Percentiles rank a stretch among this genome's conserved stretches.
These are phyloP conservation scores for Coccomyxa sp. DNA, from an alignment of 139 green algal species.

Conservation along the genomic window DNA sequence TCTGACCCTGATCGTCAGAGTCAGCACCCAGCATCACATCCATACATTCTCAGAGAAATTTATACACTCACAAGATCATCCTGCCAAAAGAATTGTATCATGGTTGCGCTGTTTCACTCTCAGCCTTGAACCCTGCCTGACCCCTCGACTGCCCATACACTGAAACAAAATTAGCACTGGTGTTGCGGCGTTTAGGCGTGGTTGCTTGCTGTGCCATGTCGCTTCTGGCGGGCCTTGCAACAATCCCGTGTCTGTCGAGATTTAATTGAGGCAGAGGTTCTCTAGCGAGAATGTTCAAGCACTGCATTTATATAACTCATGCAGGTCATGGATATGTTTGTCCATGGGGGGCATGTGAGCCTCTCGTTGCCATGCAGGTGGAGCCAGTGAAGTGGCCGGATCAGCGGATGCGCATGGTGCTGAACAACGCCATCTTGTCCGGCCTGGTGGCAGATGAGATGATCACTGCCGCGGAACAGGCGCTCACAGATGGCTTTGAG, in stretches of 20 bases:
- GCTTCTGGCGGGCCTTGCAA: background rate
- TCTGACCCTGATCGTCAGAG: no score
- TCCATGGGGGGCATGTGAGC: background rate
- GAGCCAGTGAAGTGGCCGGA: conserved; percentile 36
- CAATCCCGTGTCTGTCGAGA: background rate
- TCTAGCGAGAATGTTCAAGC: background rate
- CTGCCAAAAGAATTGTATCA: background rate
- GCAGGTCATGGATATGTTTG: background rate
- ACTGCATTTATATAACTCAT: background rate
- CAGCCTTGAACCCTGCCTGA: background rate
- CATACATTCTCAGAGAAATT: background rate
- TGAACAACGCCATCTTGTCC: conserved; percentile 30
- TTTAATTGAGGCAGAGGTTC: background rate
- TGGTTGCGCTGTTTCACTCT: no score
- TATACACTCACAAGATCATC: no score
- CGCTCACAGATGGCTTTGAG: conserved; percentile 14
- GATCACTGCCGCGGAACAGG: conserved; percentile 5
- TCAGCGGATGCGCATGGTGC: conserved; percentile 26
- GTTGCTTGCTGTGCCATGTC: no score
- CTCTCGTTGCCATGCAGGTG: background rate
- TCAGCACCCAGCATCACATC: background rate
- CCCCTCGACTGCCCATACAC: background rate
- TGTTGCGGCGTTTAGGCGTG: no score
- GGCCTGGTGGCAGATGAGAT: conserved; percentile 13
- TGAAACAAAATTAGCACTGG: no score